phyloP scores from a whole-genome alignment of 2,329 filamentous ascomycete species.

The Leptographium wingfieldii region DNA sequence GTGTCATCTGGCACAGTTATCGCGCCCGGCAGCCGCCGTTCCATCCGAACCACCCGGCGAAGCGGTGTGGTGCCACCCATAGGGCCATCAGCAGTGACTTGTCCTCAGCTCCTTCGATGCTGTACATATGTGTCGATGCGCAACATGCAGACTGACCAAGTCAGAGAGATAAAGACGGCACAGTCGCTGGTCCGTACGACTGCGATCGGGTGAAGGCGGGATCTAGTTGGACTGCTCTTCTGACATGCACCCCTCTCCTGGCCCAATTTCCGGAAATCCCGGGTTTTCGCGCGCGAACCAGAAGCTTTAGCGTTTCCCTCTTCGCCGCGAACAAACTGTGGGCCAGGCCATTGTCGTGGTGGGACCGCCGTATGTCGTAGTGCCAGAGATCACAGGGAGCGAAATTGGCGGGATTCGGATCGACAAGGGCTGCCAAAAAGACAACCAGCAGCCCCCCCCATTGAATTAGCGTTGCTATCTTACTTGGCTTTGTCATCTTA shows the following conservation, averaged over 20 bases:
- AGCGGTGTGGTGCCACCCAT: background rate
- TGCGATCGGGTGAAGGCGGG: background rate
- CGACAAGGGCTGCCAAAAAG: background rate
- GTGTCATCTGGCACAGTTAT: background rate
- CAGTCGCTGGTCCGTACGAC: background rate
- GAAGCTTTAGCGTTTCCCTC: background rate
- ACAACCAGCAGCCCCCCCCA: background rate
- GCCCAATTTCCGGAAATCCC: constrained; percentile 5
- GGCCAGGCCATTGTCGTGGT: background rate
- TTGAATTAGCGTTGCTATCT: background rate
- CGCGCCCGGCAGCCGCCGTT: background rate
- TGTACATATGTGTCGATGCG: background rate
- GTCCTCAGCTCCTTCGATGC: background rate
- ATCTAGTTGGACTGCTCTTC: background rate
- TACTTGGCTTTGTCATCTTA: background rate
- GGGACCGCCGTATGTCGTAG: background rate
- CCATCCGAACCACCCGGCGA: background rate
- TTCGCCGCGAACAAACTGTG: background rate
- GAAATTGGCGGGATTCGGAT: constrained; percentile 5
- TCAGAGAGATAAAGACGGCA: background rate
- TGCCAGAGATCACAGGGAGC: background rate
- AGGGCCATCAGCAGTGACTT: background rate
- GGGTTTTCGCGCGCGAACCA: background rate
- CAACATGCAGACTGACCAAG: background rate
- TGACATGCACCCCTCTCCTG: background rate